phyloP scores from a whole-genome alignment of 805 yeast species.

The Pichia californica region DNA sequence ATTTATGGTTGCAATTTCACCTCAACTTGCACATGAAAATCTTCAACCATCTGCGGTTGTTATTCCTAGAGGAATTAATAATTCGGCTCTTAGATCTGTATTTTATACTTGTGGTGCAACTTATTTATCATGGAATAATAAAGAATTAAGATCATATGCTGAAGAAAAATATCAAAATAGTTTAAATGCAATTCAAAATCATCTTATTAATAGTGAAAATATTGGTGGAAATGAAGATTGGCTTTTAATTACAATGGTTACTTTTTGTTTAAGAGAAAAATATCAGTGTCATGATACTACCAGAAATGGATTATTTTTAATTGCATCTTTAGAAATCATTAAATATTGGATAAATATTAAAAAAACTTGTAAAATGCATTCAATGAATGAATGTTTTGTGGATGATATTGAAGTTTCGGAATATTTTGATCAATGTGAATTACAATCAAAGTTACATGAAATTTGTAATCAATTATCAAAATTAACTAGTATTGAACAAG shows the following conservation, averaged over 20 bases:
- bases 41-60: slow-evolving; percentile 34
- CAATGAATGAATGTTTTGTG: too few relatives aligned
- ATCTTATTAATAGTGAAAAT: slow-evolving; percentile 15
- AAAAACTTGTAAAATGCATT: neutral
- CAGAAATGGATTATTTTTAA: slow-evolving; percentile 28
- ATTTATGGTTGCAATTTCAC: slow-evolving; percentile 34
- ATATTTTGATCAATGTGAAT: neutral
- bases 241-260: slow-evolving; percentile 34
- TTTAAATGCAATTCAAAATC: slow-evolving; percentile 16
- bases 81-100: slow-evolving; percentile 25
- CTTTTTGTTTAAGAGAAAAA: slow-evolving; percentile 34
- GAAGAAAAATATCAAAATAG: neutral
- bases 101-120: slow-evolving; percentile 37
- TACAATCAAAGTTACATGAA: neutral
- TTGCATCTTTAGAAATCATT: slow-evolving; percentile 32
- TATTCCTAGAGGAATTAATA: slow-evolving; percentile 28
- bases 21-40: slow-evolving; percentile 33
- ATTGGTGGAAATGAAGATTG: slow-evolving; percentile 31
- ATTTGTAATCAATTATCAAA: too few relatives aligned
- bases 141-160: neutral
- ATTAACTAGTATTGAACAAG: too few relatives aligned
- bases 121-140: slow-evolving; percentile 25
- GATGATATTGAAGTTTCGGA: neutral
- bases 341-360: slow-evolving; percentile 18
- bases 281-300: slow-evolving; percentile 23